Conservation (phyloP, 2,329 filamentous ascomycete genomes). For the Trichoderma breve region DNA sequence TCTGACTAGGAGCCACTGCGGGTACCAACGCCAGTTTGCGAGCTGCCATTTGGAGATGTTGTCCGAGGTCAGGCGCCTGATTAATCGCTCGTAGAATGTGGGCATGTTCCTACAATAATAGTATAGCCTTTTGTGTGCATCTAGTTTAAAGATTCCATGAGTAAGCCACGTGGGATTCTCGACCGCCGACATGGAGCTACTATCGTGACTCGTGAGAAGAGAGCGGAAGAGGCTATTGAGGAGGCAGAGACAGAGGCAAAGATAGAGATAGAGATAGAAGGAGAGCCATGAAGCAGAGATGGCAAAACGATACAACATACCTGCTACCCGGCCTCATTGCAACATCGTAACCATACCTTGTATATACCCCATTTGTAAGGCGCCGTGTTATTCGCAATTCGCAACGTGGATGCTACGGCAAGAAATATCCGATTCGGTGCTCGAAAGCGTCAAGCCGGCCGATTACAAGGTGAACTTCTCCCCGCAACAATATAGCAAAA, state of each 20-base stretch:
- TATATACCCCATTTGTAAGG: neutral
- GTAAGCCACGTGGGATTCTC: neutral
- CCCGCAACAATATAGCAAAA: neutral
- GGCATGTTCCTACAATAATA: neutral
- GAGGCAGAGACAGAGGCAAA: neutral
- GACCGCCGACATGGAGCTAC: neutral
- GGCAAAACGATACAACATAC: neutral
- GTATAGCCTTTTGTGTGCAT: neutral
- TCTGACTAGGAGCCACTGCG: neutral
- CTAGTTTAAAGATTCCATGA: neutral
- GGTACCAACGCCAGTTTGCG: neutral
- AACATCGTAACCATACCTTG: neutral
- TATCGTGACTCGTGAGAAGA: neutral
- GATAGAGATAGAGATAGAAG: neutral
- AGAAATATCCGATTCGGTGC: neutral
- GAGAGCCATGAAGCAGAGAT: neutral
- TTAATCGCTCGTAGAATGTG: neutral
- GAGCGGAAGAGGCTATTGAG: neutral
- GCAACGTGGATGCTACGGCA: neutral
- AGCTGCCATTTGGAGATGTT: slow-evolving; percentile 8
- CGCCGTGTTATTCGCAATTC: neutral
- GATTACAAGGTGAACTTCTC: neutral
- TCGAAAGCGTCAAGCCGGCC: neutral
- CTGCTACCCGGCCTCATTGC: neutral
- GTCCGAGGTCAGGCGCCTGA: neutral